A percentile compares a stretch with the other conserved stretches of the same genome.
These are phyloP conservation scores for Tylopilus plumbeoviolaceoides DNA, from an alignment of 768 basidiomycete species.

Conservation along the genomic window DNA sequence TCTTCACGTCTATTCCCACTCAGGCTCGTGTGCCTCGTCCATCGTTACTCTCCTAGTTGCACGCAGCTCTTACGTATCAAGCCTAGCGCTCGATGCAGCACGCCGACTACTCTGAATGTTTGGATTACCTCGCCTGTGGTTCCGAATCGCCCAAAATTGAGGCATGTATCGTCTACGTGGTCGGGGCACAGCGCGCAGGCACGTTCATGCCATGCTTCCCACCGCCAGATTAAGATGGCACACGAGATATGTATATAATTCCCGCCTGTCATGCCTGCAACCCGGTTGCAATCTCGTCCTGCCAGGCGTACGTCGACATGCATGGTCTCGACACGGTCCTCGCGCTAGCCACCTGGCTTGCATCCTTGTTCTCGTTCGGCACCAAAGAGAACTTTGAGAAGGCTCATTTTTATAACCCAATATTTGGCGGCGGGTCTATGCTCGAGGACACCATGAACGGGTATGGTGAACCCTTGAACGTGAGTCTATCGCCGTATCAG, in stretches of 20 bases:
- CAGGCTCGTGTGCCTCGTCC: not conserved
- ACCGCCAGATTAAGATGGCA: not conserved
- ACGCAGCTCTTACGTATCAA: not conserved
- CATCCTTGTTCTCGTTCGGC: not conserved
- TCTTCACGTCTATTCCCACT: not conserved
- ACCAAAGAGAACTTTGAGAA: not conserved
- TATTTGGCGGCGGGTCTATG: conserved; percentile 39
- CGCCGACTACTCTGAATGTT: too few relatives aligned
- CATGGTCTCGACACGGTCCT: not conserved
- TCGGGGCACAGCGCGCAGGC: not conserved
- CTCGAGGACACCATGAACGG: conserved; percentile 36
- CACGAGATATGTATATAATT: not conserved
- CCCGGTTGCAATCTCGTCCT: not conserved
- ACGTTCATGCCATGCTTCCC: not conserved
- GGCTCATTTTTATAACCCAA: conserved; percentile 35
- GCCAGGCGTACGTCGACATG: conserved; percentile 4
- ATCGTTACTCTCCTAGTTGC: not conserved
- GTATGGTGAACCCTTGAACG: conserved; percentile 45
- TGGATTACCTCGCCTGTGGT: not conserved
- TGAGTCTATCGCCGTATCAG: conserved; percentile 6
- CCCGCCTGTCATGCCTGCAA: not conserved
- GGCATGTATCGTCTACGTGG: not conserved
- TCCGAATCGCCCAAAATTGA: not conserved
- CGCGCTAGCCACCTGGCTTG: not conserved
- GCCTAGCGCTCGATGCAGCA: not conserved